Evolutionary conservation across 192 early-diverging fungal species (phyloP), one percentile per base, ranked within the genome.

Genomic region (Linnemannia zychae): DNA sequence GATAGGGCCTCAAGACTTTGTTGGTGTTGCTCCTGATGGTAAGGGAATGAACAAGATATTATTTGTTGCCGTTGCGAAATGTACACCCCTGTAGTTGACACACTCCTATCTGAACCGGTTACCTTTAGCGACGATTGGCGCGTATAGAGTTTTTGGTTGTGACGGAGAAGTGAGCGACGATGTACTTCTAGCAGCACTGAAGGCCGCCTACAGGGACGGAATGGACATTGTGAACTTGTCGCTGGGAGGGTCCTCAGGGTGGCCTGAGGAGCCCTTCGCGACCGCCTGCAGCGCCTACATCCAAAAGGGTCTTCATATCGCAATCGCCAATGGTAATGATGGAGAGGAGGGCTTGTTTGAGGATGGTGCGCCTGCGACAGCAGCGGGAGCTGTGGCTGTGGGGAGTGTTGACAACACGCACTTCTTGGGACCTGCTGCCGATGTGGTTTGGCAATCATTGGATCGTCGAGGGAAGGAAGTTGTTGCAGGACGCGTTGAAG

Each of bases 181-280:
- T 75, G 80, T 97, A 22, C 89, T 97, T 22, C 89, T 96, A 46
- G 89, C 93, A 60, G 97, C 94, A 20, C 79, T 99, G 84, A 89
- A 93, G 79, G 71, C 72, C 3, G 97, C 97, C 2, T 89, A 90
- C 71, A 76, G 84, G 7, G 96, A 96, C 70, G 88, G 92, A 1
- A 91, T 95, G 85, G 92, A 99, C 73, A 80, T 99, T 47, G 93
- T 99, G 77, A 97, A 95, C 88, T 86, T 98, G 80, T 95, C 94
- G 68, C 81, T 98, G 65, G 97, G 96, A 67, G 94, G 90, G 13
- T 82, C 90, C 15, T 87, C 85, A 66, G 88, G 88, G 38, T 92
- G 90, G 91, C 89, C 88, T 72, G 93, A 94, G 33, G 87, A 91
- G 46, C 89, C 94, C 24, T 72, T 91, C 31, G 88, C 92, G 5